These are phyloP conservation scores for Fusarium transvaalense DNA, from an alignment of 2,329 filamentous ascomycete genomes.

Conservation along the genomic window DNA sequence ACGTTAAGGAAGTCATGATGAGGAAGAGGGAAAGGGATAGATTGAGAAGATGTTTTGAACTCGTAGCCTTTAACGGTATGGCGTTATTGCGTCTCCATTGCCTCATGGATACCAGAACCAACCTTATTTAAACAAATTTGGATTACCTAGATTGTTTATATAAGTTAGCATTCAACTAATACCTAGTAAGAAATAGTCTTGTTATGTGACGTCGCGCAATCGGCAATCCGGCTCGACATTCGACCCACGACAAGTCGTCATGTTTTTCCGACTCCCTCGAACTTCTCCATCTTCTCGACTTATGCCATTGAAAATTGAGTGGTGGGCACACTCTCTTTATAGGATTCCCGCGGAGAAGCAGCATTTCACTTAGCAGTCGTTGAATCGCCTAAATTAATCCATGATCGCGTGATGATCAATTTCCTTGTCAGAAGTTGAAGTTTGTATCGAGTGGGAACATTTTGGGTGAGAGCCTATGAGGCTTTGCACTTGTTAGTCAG, in stretches of 20 bases:
- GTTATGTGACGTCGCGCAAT: constrained; percentile 25
- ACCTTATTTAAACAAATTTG: constrained; percentile 5
- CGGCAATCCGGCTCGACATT: constrained; percentile 20
- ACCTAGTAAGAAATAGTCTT: neutral
- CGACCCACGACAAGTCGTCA: constrained; percentile 24
- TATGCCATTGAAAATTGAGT: neutral
- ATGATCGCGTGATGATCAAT: constrained; percentile 17
- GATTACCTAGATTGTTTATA: too few species aligned
- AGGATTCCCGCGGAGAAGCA: constrained; percentile 23
- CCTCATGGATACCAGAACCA: neutral
- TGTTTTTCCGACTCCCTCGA: neutral
- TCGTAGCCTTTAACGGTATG: neutral
- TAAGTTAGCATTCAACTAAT: neutral
- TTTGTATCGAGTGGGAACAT: neutral
- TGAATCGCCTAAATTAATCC: constrained; percentile 7
- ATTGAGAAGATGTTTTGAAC: neutral
- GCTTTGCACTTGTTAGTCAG: constrained; percentile 21
- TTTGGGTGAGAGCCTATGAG: constrained; percentile 2
- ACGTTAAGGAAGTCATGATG: constrained; percentile 11
- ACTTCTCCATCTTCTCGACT: neutral
- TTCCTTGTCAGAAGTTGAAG: neutral
- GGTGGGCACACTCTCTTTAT: constrained; percentile 12
- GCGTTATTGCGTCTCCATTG: neutral
- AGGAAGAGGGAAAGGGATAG: neutral
- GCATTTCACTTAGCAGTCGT: constrained; percentile 10